phyloP scores from a whole-genome alignment of 2,329 filamentous ascomycete genomes.

The Uncinocarpus reesii region DNA sequence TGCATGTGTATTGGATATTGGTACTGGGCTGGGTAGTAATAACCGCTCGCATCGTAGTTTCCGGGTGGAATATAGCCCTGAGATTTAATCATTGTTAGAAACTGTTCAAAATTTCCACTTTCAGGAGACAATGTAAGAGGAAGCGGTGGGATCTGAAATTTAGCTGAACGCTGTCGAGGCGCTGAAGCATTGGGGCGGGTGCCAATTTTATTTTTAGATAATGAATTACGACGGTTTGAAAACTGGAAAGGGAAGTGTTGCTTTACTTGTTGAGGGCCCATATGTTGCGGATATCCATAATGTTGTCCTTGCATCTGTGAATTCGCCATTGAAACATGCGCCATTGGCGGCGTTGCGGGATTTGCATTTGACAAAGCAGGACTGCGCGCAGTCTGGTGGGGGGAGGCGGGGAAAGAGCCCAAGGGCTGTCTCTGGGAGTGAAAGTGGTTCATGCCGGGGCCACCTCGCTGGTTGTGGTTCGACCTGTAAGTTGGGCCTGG shows the following conservation, averaged over 20 bases:
- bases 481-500: conserved; percentile 45
- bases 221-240: conserved; percentile 25
- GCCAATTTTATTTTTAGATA: conserved; percentile 28
- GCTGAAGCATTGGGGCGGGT: conserved; percentile 19
- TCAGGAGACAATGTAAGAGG: conserved; percentile 54
- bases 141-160: conserved; percentile 17
- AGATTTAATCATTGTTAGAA: conserved; percentile 56
- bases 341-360: conserved; percentile 61
- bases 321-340: conserved; percentile 56
- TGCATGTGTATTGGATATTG: conserved; percentile 25
- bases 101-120: conserved; percentile 59
- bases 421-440: conserved; percentile 37
- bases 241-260: conserved; percentile 30
- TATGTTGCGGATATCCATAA: conserved; percentile 49
- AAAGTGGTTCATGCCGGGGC: conserved; percentile 45
- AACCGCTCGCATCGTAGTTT: conserved; percentile 41
- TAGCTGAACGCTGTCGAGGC: conserved; percentile 18
- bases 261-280: conserved; percentile 53
- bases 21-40: conserved; percentile 33
- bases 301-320: conserved; percentile 54
- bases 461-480: conserved; percentile 43
- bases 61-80: conserved; percentile 50
- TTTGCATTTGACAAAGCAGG: conserved; percentile 56
- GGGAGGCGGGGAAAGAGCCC: conserved; percentile 51
- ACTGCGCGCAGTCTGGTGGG: conserved; percentile 54